Percentiles rank a stretch among this genome's conserved stretches.
Conservation (phyloP, 75 land plant genomes). For the Selaginella tamariscina region DNA sequence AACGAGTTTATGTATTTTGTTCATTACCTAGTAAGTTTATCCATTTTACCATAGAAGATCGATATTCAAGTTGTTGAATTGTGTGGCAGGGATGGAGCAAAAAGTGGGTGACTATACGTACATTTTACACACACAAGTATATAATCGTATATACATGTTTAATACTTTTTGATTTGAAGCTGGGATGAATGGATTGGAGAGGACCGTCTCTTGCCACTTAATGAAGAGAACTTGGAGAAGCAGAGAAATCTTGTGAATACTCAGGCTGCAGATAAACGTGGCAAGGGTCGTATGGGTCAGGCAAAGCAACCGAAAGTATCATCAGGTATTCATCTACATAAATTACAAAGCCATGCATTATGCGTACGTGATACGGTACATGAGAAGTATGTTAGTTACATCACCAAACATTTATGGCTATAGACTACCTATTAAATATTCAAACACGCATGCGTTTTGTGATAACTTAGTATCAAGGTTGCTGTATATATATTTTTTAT, state of each 20-base stretch:
- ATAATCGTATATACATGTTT: not conserved
- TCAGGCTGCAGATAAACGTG: constrained; percentile 48
- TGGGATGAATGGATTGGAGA: constrained; percentile 97
- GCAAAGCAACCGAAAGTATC: constrained; percentile 56
- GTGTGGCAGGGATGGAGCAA: constrained; percentile 74
- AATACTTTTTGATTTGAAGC: constrained; percentile 19
- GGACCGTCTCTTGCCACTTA: constrained; percentile 66
- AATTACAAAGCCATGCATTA: no score
- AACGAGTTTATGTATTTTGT: constrained; percentile 88
- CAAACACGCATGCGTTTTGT: not conserved
- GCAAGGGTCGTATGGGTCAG: constrained; percentile 56
- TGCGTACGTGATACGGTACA: not conserved
- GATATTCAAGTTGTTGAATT: not conserved
- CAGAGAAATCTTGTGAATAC: constrained; percentile 55
- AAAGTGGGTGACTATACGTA: constrained; percentile 37
- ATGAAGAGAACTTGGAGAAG: constrained; percentile 60
- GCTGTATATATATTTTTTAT: not conserved
- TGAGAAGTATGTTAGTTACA: not conserved
- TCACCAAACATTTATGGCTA: not conserved
- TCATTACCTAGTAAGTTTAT: constrained; percentile 58
- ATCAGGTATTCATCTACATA: constrained; percentile 28
- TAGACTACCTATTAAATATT: not conserved
- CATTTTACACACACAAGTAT: no score
- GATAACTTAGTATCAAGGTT: not conserved
- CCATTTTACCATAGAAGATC: constrained; percentile 25